phyloP scores from a whole-genome alignment of 768 basidiomycete genomes.

The Tylopilus intermedius region DNA sequence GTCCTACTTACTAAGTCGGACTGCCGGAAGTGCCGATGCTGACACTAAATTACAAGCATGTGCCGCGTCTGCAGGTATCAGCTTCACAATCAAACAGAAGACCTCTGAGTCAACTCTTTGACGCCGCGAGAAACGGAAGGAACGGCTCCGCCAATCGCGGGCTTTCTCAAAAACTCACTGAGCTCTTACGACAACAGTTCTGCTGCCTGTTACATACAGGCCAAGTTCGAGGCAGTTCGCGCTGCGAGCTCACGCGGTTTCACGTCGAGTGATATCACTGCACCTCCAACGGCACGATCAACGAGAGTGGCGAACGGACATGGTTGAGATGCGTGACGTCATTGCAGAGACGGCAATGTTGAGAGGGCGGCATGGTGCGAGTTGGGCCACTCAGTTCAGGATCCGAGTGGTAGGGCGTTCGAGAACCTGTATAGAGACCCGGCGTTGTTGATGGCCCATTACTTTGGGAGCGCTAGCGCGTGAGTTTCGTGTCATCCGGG shows the following conservation, averaged over 20 bases:
- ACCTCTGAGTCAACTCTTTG: slow-evolving; percentile 71
- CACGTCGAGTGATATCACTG: not conserved
- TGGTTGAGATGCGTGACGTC: slow-evolving; percentile 57
- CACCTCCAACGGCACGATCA: slow-evolving; percentile 27
- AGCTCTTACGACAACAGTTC: slow-evolving; percentile 67
- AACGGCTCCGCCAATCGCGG: slow-evolving; percentile 29
- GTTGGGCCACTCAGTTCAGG: slow-evolving; percentile 84
- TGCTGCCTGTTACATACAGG: slow-evolving; percentile 55
- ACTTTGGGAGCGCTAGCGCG: slow-evolving; percentile 78
- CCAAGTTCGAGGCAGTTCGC: slow-evolving; percentile 51
- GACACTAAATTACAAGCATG: slow-evolving; percentile 52
- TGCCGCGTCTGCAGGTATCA: slow-evolving; percentile 30
- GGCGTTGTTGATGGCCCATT: slow-evolving; percentile 86
- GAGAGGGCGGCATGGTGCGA: slow-evolving; percentile 73
- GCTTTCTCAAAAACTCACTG: slow-evolving; percentile 55
- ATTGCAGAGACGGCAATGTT: slow-evolving; percentile 62
- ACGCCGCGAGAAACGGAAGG: slow-evolving; percentile 43
- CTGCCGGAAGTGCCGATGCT: slow-evolving; percentile 38
- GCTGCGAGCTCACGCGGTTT: slow-evolving; percentile 6
- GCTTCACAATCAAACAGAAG: slow-evolving; percentile 60
- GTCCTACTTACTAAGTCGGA: too few relatives aligned
- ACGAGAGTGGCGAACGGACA: slow-evolving; percentile 26
- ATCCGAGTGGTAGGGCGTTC: slow-evolving; percentile 92
- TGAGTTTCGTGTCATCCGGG: slow-evolving; percentile 36
- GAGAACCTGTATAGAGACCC: slow-evolving; percentile 98